Evolutionary conservation across 2,329 filamentous ascomycete species (phyloP), one percentile per base, ranked within the genome.

Genomic region (Arthroderma sp.): DNA sequence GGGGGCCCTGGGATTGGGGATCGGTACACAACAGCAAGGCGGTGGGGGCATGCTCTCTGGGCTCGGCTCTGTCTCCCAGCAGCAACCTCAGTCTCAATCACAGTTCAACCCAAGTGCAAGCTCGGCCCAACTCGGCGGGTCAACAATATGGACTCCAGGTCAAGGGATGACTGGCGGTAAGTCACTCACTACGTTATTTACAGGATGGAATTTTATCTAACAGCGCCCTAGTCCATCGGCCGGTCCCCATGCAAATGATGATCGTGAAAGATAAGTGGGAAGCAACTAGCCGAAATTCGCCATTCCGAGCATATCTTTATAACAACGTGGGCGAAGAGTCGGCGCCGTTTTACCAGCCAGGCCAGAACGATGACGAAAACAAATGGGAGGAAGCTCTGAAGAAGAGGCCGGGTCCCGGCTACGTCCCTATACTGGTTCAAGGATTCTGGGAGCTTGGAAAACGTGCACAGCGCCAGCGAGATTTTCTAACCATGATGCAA

Each of bases 301-400:
- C 70, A 5, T 74, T 81, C 57, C 71, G 77, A 49, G 63, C 72
- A 38, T 81, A 81, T 58, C 70, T 81, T 51, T 82, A 82, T 61
- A 80, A 80, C 56, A 64, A 72, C 11, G 76, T 78, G 42, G 68
- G 71, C 39, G 70, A 77, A 38, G 73, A 76, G 11, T 63, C 70
- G 47, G 76, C 74, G 1, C 75, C 77, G 5, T 80, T 78, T 64
- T 81, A 75, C 58, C 71, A 74, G 48, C 76, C 76, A 2, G 65
- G 69, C 6, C 60, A 68, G 2, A 68, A 71, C 43, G 78, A 81
- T 49, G 73, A 80, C 49, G 72, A 75, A 50, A 64, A 67, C 40
- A 76, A 76, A 56, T 82, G 77, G 77, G 78, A 82, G 55, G 75
- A 79, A 51, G 78, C 78, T 10, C 60, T 82, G 38, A 68, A 71